A percentile compares a stretch with the other conserved stretches of the same genome.
Conservation (phyloP, 2,329 filamentous ascomycete genomes). For the Anthostomella pinea region DNA sequence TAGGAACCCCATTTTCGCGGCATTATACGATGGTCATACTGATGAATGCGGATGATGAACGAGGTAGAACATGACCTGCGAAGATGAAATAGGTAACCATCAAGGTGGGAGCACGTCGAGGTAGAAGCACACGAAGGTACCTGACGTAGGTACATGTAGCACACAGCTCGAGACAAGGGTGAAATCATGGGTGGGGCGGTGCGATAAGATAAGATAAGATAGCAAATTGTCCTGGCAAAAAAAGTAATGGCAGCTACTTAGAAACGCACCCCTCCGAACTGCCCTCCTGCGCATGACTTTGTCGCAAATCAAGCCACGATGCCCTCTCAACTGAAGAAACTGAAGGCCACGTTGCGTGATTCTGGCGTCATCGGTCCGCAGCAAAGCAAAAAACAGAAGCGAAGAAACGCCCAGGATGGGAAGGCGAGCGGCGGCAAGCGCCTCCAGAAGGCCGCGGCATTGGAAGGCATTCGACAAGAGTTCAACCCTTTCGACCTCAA, state of each 20-base stretch:
- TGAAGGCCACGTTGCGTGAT: conserved; percentile 86
- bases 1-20: conserved; percentile 38
- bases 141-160: neutral
- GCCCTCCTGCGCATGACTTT: conserved; percentile 1
- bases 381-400: conserved; percentile 92
- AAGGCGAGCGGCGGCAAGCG: conserved; percentile 68
- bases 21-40: conserved; percentile 4
- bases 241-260: conserved; percentile 9
- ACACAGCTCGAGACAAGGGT: too few species aligned
- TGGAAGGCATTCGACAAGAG: conserved; percentile 85
- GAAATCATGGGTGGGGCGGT: too few species aligned
- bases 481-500: conserved; percentile 99
- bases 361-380: conserved; percentile 89
- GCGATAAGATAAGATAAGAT: conserved; percentile 23
- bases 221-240: conserved; percentile 9
- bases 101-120: too few species aligned
- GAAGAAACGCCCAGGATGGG: conserved; percentile 65
- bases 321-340: conserved; percentile 92
- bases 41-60: neutral
- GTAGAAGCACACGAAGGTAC: neutral
- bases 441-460: conserved; percentile 70
- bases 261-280: conserved; percentile 8
- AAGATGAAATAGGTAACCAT: too few species aligned
- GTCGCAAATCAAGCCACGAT: conserved; percentile 69
- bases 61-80: too few species aligned